Conservation (phyloP, 208 protist species). For the Herpetomonas muscarum region DNA sequence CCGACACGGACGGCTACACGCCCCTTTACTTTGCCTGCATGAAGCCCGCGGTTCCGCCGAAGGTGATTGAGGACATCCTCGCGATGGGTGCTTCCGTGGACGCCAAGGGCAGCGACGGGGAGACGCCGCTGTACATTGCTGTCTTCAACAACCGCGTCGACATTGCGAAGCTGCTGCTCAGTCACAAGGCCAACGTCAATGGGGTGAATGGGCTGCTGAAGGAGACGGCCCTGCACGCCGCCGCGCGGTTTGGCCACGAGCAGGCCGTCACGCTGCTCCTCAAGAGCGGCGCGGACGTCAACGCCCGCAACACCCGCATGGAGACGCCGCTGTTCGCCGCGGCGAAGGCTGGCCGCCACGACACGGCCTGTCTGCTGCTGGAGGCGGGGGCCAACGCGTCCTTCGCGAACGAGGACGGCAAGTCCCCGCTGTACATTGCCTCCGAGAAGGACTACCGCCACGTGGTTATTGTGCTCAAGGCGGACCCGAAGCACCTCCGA, state of each 20-base stretch:
- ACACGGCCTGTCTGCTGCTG: constrained; percentile 65
- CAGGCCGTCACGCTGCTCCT: constrained; percentile 46
- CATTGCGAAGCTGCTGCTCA: constrained; percentile 55
- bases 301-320: constrained; percentile 55
- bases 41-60: constrained; percentile 47
- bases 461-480: constrained; percentile 77
- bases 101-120: constrained; percentile 41
- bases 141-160: constrained; percentile 67
- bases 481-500: constrained; percentile 34
- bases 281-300: constrained; percentile 45
- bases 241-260: constrained; percentile 43
- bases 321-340: constrained; percentile 82
- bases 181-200: constrained; percentile 57
- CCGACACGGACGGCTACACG: constrained; percentile 57
- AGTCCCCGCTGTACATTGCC: constrained; percentile 81
- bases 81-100: constrained; percentile 60
- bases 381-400: constrained; percentile 44
- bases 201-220: constrained; percentile 39
- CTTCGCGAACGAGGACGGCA: constrained; percentile 72
- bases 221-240: constrained; percentile 77
- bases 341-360: constrained; percentile 55
- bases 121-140: constrained; percentile 83
- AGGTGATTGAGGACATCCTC: constrained; percentile 47
- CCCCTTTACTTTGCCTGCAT: constrained; percentile 85
- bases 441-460: constrained; percentile 81